Evolutionary conservation across 2,329 filamentous ascomycete genomes (phyloP), one percentile per base, ranked within the genome.

Genomic region (Colletotrichum sp.): DNA sequence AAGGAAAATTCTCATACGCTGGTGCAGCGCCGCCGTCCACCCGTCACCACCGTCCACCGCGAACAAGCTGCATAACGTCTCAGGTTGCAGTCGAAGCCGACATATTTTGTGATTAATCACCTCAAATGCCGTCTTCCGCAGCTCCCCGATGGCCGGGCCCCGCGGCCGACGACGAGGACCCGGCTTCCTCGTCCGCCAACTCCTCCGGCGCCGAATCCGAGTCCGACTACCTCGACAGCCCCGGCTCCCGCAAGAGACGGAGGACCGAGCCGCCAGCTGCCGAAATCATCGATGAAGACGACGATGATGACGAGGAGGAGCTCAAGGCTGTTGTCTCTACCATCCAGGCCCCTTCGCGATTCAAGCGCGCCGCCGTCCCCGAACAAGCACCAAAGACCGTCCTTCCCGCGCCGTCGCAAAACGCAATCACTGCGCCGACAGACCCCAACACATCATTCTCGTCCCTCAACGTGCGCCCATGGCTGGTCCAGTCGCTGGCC

Each of bases 401-500:
- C 27, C 80, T 80, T 66, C 59, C 70, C 19, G 13, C 70, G 39
- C 64, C 73, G 32, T 73, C 70, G 70, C 73, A 73, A 68, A 84
- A 82, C 69, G 79, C 82, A 30, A 86, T 90, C 71, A 84, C 87
- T 65, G 91, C 90, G 5, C 89, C 90, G 15, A 87, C 87, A 28
- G 90, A 92, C 79, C 85, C 86, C 64, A 89, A 92, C 82, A 87
- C 90, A 22, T 94, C 90, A 11, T 98, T 98, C 82, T 90, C 92
- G 22, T 91, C 92, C 13, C 86, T 98, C 68, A 88, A 91, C 67
- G 93, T 98, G 60, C 90, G 92, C 48, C 95, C 95, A 83, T 99
- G 97, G 97, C 92, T 99, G 6, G 93, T 98, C 3, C 91, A 93
- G 76, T 96, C 96, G 2, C 88, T 99, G 61, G 85, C 85, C 70